Percentiles rank a stretch among this genome's conserved stretches.
These are phyloP conservation scores for Wickerhamiella dianesei DNA, from an alignment of 805 yeast genomes.

Conservation along the genomic window DNA sequence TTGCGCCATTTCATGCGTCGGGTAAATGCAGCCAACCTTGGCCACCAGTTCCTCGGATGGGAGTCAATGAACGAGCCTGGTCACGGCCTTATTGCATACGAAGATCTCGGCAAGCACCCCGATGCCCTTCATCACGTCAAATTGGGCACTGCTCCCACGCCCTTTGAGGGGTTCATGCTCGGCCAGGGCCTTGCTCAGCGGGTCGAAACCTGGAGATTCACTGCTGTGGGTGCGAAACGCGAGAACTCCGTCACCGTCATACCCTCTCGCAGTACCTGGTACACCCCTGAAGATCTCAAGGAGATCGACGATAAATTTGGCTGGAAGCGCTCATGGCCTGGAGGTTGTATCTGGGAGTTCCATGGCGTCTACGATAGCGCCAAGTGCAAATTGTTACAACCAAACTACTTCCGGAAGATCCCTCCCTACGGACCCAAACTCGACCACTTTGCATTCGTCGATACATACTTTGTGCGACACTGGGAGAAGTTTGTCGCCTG, in stretches of 20 bases:
- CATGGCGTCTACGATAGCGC: conserved; percentile 60
- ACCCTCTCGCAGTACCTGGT: conserved; percentile 59
- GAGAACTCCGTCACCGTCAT: conserved; percentile 43
- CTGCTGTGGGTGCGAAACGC: conserved; percentile 58
- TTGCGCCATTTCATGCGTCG: conserved; percentile 35
- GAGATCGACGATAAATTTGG: conserved; percentile 49
- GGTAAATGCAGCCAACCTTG: conserved; percentile 25
- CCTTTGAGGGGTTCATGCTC: conserved; percentile 53
- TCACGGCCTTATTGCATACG: conserved; percentile 54
- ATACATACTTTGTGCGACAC: conserved; percentile 49
- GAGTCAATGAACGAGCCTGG: conserved; percentile 83
- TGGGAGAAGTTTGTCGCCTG: conserved; percentile 38
- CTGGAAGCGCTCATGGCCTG: conserved; percentile 69
- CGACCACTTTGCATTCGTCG: conserved; percentile 32
- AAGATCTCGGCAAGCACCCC: conserved; percentile 31
- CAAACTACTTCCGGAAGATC: conserved; percentile 36
- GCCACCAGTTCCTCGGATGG: conserved; percentile 46
- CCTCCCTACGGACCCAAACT: neutral
- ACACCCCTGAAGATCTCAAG: conserved; percentile 32
- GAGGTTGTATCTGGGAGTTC: conserved; percentile 68
- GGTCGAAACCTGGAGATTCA: conserved; percentile 56
- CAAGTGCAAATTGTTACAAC: conserved; percentile 25
- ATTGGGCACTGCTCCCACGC: conserved; percentile 73
- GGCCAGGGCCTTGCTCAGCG: conserved; percentile 66
- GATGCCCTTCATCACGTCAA: conserved; percentile 34